Percentiles rank a stretch among this genome's conserved stretches.
Evolutionary conservation across 108 stramenopile genomes (phyloP).

Genomic region (Chaetoceros muelleri): DNA sequence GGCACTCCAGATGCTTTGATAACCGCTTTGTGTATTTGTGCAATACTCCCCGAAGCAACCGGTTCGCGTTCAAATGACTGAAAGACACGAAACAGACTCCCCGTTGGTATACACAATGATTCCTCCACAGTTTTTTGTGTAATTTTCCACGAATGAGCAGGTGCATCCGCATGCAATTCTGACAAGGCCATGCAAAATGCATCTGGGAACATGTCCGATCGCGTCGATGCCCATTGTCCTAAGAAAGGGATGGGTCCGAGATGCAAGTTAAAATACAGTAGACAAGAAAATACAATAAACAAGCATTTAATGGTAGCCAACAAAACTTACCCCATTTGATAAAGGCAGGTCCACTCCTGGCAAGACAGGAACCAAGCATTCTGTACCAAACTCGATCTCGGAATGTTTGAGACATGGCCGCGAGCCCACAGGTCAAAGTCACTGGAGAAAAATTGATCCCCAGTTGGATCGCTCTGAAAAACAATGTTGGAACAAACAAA

Average conservation of each 20-base stretch:
- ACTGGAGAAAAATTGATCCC: slow-evolving; percentile 25
- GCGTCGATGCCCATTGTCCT: slow-evolving; percentile 50
- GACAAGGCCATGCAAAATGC: slow-evolving; percentile 45
- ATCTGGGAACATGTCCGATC: slow-evolving; percentile 77
- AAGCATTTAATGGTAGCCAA: not conserved
- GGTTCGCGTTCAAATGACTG: slow-evolving; percentile 50
- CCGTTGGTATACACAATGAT: slow-evolving; percentile 22
- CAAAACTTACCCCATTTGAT: slow-evolving; percentile 71
- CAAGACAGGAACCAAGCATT: slow-evolving; percentile 29
- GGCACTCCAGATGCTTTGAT: slow-evolving; percentile 5
- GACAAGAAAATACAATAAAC: not conserved
- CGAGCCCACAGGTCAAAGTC: slow-evolving; percentile 23
- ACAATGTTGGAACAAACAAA: not conserved
- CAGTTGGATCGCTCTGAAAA: slow-evolving; percentile 15
- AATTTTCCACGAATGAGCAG: slow-evolving; percentile 44
- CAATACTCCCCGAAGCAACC: slow-evolving; percentile 76
- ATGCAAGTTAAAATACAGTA: slow-evolving; percentile 8
- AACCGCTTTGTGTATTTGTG: slow-evolving; percentile 64
- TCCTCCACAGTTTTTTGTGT: slow-evolving; percentile 33
- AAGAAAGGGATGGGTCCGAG: too few species aligned
- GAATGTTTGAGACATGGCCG: slow-evolving; percentile 24
- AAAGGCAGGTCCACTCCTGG: slow-evolving; percentile 49
- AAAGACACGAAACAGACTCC: slow-evolving; percentile 35
- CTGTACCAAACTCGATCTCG: slow-evolving; percentile 39
- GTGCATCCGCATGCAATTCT: slow-evolving; percentile 51